Evolutionary conservation across 139 green algal genomes (phyloP).

Genomic region (Micractinium conductrix): DNA sequence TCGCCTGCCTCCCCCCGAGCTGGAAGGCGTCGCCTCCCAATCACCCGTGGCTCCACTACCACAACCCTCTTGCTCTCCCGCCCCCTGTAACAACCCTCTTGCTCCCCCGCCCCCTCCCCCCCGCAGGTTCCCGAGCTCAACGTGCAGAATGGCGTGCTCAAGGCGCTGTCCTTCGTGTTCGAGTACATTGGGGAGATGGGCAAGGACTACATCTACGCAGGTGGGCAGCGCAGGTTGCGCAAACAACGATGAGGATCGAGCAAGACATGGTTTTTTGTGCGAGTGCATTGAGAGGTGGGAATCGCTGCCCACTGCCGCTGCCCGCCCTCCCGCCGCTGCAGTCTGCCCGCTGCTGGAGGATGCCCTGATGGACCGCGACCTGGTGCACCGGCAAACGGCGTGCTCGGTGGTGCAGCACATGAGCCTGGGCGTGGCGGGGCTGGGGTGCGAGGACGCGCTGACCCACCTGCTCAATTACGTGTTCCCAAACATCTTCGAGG

Average conservation of each 20-base stretch:
- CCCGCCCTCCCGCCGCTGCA: neutral
- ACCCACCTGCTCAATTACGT: constrained; percentile 98
- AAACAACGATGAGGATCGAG: no score
- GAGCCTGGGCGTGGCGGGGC: constrained; percentile 82
- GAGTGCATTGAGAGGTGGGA: neutral
- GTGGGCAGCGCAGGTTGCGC: neutral
- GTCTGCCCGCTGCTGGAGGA: constrained; percentile 97
- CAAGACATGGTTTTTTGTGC: no score
- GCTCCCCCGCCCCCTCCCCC: neutral
- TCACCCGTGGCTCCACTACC: no score
- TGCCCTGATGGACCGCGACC: constrained; percentile 94
- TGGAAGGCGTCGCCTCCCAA: no score
- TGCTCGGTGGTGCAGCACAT: constrained; percentile 92
- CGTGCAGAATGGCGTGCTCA: constrained; percentile 99
- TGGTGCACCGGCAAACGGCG: constrained; percentile 98
- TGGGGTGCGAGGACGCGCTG: constrained; percentile 97
- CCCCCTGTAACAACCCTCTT: neutral
- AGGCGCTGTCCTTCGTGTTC: constrained; percentile 99
- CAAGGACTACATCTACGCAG: constrained; percentile 98
- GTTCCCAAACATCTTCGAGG: constrained; percentile 99
- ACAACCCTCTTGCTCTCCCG: no score
- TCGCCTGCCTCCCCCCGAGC: no score
- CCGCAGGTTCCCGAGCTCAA: constrained; percentile 92
- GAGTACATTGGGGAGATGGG: constrained; percentile 99
- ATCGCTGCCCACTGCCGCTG: neutral